Percentiles rank a stretch among this genome's conserved stretches.
Evolutionary conservation across 805 yeast species (phyloP).

Genomic region (Saccharomycopsis guyanensis): DNA sequence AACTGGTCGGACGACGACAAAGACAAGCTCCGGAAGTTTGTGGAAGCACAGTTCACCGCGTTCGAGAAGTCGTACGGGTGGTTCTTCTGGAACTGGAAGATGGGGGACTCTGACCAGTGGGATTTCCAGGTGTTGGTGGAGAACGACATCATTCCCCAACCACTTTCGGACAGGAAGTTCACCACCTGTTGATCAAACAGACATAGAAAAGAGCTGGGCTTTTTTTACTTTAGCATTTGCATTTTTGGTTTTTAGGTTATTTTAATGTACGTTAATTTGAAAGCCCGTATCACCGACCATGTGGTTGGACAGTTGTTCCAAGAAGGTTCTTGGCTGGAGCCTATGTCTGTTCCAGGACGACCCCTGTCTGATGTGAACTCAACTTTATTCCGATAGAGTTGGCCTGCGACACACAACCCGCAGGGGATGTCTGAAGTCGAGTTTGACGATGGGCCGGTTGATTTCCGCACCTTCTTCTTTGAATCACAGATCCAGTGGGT

Average conservation of each 20-base stretch:
- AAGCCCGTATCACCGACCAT: too few species aligned
- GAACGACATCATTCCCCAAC: slow-evolving; percentile 52
- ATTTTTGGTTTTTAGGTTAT: background rate
- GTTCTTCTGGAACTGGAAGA: slow-evolving; percentile 68
- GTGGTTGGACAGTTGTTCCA: too few species aligned
- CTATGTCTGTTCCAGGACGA: too few species aligned
- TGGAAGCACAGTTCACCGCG: slow-evolving; percentile 55
- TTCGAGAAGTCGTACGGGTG: slow-evolving; percentile 47
- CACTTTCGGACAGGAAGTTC: slow-evolving; percentile 45
- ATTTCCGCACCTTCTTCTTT: too few species aligned
- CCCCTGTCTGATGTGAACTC: too few species aligned
- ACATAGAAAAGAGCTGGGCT: background rate
- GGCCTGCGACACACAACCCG: too few species aligned
- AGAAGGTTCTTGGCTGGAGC: too few species aligned
- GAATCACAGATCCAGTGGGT: too few species aligned
- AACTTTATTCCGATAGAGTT: too few species aligned
- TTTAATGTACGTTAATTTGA: too few species aligned
- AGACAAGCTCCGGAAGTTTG: slow-evolving; percentile 40
- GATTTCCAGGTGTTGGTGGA: slow-evolving; percentile 46
- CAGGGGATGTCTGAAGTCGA: too few species aligned
- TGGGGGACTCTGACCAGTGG: slow-evolving; percentile 63
- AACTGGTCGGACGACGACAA: slow-evolving; percentile 39
- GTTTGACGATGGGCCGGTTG: too few species aligned
- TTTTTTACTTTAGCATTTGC: slow-evolving; percentile 1
- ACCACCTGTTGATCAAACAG: slow-evolving; percentile 12